A percentile compares a stretch with the other conserved stretches of the same genome.
These are phyloP conservation scores for Boeremia exigua DNA, from an alignment of 2,329 filamentous ascomycete species.

Conservation along the genomic window DNA sequence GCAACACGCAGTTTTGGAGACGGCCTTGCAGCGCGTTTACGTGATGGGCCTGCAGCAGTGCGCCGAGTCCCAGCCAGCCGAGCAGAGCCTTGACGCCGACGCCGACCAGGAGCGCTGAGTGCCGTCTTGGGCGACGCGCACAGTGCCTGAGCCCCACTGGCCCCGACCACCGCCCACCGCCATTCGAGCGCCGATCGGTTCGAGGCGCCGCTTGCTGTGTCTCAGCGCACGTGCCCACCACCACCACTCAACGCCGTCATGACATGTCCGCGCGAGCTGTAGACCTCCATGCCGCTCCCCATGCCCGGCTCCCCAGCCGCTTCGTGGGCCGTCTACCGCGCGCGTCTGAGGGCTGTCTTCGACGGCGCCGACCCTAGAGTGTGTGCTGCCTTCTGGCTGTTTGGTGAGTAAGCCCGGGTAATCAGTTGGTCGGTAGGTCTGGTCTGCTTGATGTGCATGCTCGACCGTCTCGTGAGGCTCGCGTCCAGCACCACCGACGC, in stretches of 20 bases:
- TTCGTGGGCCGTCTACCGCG: slow-evolving; percentile 76
- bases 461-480: neutral
- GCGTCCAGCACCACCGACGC: neutral
- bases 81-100: slow-evolving; percentile 6
- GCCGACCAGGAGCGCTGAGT: neutral
- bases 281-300: slow-evolving; percentile 51
- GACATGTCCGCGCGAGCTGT: slow-evolving; percentile 1
- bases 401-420: slow-evolving; percentile 63
- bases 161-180: neutral
- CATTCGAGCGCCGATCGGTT: slow-evolving; percentile 11
- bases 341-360: slow-evolving; percentile 68
- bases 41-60: slow-evolving; percentile 11
- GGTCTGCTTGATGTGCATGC: neutral
- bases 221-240: slow-evolving; percentile 16
- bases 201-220: slow-evolving; percentile 1
- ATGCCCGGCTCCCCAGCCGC: slow-evolving; percentile 65
- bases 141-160: slow-evolving; percentile 10
- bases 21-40: slow-evolving; percentile 6
- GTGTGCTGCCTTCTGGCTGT: slow-evolving; percentile 86
- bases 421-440: neutral
- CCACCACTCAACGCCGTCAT: neutral
- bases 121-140: neutral
- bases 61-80: neutral
- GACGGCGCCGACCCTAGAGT: slow-evolving; percentile 73
- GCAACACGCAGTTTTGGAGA: slow-evolving; percentile 11